These are phyloP conservation scores for Xerocomellus chrysenteron DNA, from an alignment of 768 basidiomycete species.

Conservation along the genomic window DNA sequence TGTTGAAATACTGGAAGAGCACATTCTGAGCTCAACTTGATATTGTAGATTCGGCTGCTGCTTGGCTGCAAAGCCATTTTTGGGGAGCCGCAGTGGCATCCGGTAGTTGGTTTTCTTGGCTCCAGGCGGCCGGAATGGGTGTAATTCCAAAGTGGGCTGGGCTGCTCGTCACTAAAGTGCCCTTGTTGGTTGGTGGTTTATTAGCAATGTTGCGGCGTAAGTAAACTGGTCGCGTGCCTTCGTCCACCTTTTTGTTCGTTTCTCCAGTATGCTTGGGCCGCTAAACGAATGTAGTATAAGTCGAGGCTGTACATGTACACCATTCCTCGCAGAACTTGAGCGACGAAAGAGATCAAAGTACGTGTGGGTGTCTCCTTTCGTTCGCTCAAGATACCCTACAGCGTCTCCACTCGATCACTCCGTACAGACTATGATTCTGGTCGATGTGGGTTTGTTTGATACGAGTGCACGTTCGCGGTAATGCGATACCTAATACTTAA, in stretches of 20 bases:
- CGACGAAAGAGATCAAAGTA: neutral
- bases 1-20: too few relatives aligned
- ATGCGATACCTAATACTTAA: too few relatives aligned
- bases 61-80: conserved; percentile 3
- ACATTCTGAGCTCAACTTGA: too few relatives aligned
- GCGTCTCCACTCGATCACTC: too few relatives aligned
- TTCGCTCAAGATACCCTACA: too few relatives aligned
- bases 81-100: conserved; percentile 2
- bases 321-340: neutral
- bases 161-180: neutral
- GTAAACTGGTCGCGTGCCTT: neutral
- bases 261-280: too few relatives aligned
- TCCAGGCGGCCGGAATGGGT: conserved; percentile 18
- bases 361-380: too few relatives aligned
- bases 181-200: neutral
- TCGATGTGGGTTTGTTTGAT: too few relatives aligned
- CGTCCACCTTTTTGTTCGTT: too few relatives aligned
- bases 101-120: conserved; percentile 12
- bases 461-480: neutral
- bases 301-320: neutral
- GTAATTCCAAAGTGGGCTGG: conserved; percentile 5
- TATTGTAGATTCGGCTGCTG: too few relatives aligned
- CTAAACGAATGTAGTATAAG: too few relatives aligned
- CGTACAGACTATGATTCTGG: too few relatives aligned
- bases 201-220: neutral